Conservation (phyloP, 768 basidiomycete species). For the Suillus occidentalis region DNA sequence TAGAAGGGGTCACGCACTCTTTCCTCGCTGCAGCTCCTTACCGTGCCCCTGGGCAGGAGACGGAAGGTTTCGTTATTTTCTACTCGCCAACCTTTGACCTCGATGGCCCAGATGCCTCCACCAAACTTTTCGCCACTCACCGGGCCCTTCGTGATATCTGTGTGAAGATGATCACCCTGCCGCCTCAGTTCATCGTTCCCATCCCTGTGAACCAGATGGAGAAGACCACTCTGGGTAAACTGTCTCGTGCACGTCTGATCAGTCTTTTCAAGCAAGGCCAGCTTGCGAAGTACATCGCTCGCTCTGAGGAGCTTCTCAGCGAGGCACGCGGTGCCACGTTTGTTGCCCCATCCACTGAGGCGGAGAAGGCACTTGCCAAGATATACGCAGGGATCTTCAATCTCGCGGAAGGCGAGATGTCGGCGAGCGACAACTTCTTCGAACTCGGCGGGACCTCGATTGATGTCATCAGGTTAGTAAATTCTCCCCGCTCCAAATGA, state of each 20-base stretch:
- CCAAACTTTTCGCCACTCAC: constrained; percentile 27
- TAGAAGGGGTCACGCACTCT: constrained; percentile 33
- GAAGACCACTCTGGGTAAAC: constrained; percentile 45
- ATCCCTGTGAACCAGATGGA: constrained; percentile 39
- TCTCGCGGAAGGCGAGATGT: constrained; percentile 22
- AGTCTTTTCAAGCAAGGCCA: constrained; percentile 37
- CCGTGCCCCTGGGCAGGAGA: constrained; percentile 36
- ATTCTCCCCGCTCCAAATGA: too few relatives aligned
- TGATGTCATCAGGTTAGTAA: constrained; percentile 29
- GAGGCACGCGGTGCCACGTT: constrained; percentile 25
- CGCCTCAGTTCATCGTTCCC: constrained; percentile 39
- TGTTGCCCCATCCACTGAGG: constrained; percentile 20
- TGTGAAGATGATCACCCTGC: constrained; percentile 32
- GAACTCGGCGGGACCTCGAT: constrained; percentile 30
- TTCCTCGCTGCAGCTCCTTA: constrained; percentile 37
- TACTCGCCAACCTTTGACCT: constrained; percentile 31
- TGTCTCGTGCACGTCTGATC: constrained; percentile 38
- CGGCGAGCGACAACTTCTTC: constrained; percentile 28
- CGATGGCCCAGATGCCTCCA: constrained; percentile 23
- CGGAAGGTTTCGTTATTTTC: constrained; percentile 42
- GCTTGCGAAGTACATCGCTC: constrained; percentile 29
- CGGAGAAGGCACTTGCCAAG: constrained; percentile 30
- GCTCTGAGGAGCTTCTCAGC: constrained; percentile 26
- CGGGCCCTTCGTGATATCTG: constrained; percentile 30
- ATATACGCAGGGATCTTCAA: constrained; percentile 35